phyloP scores from a whole-genome alignment of 139 green algal genomes.

The Mesostigma viride region DNA sequence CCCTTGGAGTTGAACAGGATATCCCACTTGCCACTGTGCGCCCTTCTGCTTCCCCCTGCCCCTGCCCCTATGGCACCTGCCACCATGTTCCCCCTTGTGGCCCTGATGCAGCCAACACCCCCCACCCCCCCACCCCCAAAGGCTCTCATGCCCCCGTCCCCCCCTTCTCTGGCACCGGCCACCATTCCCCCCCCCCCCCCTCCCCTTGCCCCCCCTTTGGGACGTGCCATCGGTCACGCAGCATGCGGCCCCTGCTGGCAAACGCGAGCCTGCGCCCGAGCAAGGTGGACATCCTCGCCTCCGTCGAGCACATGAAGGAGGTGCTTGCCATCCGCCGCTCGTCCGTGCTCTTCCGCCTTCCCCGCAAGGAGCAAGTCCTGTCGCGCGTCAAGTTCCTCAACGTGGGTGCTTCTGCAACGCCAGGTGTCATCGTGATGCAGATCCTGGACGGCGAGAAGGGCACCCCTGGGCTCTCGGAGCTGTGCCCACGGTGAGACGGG shows the following conservation, averaged over 20 bases:
- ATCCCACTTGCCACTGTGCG: too few relatives aligned
- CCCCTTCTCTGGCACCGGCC: neutral
- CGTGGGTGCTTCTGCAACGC: neutral
- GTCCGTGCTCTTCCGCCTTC: conserved; percentile 66
- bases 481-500: conserved; percentile 7
- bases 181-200: neutral
- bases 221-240: neutral
- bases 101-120: too few relatives aligned
- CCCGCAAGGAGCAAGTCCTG: conserved; percentile 38
- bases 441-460: conserved; percentile 10
- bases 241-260: conserved; percentile 20
- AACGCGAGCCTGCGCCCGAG: conserved; percentile 9
- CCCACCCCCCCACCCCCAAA: too few relatives aligned
- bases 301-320: conserved; percentile 15
- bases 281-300: conserved; percentile 14
- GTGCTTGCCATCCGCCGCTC: conserved; percentile 27
- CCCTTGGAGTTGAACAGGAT: too few relatives aligned
- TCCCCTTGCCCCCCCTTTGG: neutral
- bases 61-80: too few relatives aligned
- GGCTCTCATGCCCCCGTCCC: too few relatives aligned
- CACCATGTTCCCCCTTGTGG: too few relatives aligned
- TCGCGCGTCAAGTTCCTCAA: conserved; percentile 20
- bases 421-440: conserved; percentile 25
- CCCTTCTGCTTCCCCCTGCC: too few relatives aligned
- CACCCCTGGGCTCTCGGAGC: neutral